Conservation (phyloP, 2,329 filamentous ascomycete genomes). For the Penicillium sp. region DNA sequence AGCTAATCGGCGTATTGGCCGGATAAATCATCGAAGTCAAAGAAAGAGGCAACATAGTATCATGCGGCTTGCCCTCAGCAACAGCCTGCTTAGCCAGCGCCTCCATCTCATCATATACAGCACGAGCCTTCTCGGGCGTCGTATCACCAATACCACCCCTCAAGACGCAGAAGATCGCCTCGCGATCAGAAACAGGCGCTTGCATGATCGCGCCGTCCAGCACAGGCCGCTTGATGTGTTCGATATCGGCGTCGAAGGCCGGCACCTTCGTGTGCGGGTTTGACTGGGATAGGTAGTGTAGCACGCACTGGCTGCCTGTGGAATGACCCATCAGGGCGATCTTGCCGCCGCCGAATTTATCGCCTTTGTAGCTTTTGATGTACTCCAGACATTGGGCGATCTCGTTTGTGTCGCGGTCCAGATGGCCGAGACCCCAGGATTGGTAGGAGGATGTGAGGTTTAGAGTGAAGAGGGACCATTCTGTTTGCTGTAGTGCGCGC, state of each 20-base stretch:
- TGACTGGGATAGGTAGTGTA: constrained; percentile 57
- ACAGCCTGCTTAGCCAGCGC: constrained; percentile 29
- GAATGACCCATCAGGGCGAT: constrained; percentile 66
- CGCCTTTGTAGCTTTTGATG: constrained; percentile 41
- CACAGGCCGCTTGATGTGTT: constrained; percentile 43
- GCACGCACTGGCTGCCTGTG: constrained; percentile 65
- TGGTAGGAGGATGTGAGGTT: constrained; percentile 52
- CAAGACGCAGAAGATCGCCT: constrained; percentile 51
- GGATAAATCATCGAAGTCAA: constrained; percentile 34
- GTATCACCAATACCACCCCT: constrained; percentile 25
- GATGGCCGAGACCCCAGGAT: constrained; percentile 53
- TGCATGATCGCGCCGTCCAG: constrained; percentile 78
- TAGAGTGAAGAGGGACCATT: constrained; percentile 55
- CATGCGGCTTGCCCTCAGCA: constrained; percentile 16
- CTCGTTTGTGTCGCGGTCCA: constrained; percentile 54
- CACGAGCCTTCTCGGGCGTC: constrained; percentile 20
- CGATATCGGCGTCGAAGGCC: constrained; percentile 27
- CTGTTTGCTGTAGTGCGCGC: constrained; percentile 42
- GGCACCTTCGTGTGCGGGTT: constrained; percentile 37
- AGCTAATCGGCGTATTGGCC: constrained; percentile 47
- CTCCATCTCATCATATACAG: constrained; percentile 32
- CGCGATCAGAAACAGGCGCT: constrained; percentile 73
- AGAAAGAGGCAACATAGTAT: constrained; percentile 33
- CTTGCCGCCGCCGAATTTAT: constrained; percentile 39
- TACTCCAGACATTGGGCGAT: constrained; percentile 52